Percentiles rank a stretch among this genome's conserved stretches.
Conservation (phyloP, 176 grass and related monocot species). For the Oryza coarctata region DNA sequence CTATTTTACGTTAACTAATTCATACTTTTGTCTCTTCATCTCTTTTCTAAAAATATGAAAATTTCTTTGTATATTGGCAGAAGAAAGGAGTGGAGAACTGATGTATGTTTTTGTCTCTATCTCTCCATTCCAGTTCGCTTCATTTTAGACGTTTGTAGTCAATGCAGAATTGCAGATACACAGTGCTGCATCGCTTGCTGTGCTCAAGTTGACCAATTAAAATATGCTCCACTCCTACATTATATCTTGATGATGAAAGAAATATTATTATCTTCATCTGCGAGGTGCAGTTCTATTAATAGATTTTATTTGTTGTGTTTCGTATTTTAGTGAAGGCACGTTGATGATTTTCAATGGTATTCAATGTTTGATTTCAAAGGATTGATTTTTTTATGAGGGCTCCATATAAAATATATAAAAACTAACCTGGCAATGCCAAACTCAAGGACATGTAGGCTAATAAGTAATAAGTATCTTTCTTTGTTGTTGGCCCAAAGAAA, state of each 20-base stretch:
- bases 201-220: background rate
- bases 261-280: constrained; percentile 9
- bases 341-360: background rate
- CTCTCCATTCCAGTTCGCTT: background rate
- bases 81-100: background rate
- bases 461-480: background rate
- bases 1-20: background rate
- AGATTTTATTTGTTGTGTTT: background rate
- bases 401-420: background rate
- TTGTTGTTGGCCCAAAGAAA: constrained; percentile 5
- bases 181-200: background rate
- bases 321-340: constrained; percentile 15
- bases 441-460: background rate
- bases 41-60: background rate
- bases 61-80: background rate
- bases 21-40: background rate
- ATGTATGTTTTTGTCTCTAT: background rate
- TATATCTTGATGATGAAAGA: background rate
- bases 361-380: background rate
- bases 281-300: background rate
- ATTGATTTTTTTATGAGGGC: background rate
- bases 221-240: background rate
- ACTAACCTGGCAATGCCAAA: background rate
- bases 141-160: background rate
- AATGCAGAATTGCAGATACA: background rate